phyloP scores from a whole-genome alignment of 1,284 basidiomycete genomes.

The Fomes fomentarius region DNA sequence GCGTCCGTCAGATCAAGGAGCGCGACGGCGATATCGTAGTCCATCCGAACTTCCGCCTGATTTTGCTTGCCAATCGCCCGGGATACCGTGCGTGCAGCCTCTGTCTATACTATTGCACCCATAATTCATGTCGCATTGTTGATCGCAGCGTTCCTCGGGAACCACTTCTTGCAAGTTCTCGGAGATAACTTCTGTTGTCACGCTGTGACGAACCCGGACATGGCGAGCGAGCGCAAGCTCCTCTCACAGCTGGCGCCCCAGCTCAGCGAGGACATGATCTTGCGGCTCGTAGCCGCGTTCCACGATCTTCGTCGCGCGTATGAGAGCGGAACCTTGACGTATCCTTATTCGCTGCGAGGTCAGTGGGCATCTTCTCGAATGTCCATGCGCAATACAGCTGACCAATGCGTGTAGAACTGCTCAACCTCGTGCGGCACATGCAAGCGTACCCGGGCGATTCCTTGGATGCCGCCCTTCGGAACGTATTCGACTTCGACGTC shows the following conservation, averaged over 20 bases:
- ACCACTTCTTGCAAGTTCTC: slow-evolving; percentile 71
- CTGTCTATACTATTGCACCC: no score
- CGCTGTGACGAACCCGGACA: slow-evolving; percentile 66
- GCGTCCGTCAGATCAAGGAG: slow-evolving; percentile 50
- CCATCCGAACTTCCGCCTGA: slow-evolving; percentile 63
- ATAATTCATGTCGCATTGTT: no score
- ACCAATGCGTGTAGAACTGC: slow-evolving; percentile 50
- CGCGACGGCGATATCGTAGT: slow-evolving; percentile 58
- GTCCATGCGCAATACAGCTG: background rate
- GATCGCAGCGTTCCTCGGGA: slow-evolving; percentile 64
- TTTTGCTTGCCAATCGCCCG: slow-evolving; percentile 67
- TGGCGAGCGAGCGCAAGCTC: slow-evolving; percentile 59
- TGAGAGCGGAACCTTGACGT: slow-evolving; percentile 56
- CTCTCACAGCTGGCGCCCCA: slow-evolving; percentile 64
- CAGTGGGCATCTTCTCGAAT: background rate
- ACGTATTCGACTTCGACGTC: slow-evolving; percentile 71
- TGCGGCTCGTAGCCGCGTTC: slow-evolving; percentile 63
- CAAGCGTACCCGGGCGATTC: slow-evolving; percentile 60
- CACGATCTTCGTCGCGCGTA: slow-evolving; percentile 62
- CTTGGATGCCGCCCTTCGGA: slow-evolving; percentile 57
- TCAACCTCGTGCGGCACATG: slow-evolving; percentile 66
- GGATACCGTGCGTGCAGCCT: slow-evolving; percentile 80
- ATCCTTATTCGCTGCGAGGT: slow-evolving; percentile 71
- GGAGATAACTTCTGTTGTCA: slow-evolving; percentile 71
- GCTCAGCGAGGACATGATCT: slow-evolving; percentile 52